Percentiles rank a stretch among this genome's conserved stretches.
Evolutionary conservation across 2,329 filamentous ascomycete species (phyloP).

Genomic region (Trichophyton simii): DNA sequence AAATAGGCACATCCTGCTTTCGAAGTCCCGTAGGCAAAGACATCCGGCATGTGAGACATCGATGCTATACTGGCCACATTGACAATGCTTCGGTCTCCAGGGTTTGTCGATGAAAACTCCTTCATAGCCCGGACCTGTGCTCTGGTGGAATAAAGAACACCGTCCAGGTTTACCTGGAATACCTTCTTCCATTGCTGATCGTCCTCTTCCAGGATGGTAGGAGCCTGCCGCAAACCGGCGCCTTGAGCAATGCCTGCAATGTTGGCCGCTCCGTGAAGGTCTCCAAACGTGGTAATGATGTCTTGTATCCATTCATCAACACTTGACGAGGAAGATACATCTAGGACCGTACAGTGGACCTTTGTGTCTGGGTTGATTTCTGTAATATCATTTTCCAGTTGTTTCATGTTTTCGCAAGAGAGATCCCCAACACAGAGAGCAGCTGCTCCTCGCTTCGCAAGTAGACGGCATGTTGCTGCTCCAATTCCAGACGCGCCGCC

Average conservation of each 20-base stretch:
- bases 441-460: not conserved
- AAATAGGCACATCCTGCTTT: not conserved
- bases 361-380: not conserved
- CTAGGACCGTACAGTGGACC: not conserved
- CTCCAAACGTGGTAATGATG: not conserved
- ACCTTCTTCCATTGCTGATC: not conserved
- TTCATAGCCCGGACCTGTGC: not conserved
- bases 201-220: not conserved
- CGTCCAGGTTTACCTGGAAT: not conserved
- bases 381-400: not conserved
- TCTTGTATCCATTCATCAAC: not conserved
- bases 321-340: not conserved
- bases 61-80: not conserved
- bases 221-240: not conserved
- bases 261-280: not conserved
- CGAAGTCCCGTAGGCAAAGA: not conserved
- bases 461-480: not conserved
- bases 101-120: not conserved
- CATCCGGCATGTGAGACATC: not conserved
- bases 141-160: not conserved
- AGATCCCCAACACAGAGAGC: not conserved
- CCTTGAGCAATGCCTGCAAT: not conserved
- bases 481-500: conserved; percentile 1
- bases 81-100: not conserved
- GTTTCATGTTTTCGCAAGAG: not conserved